These are phyloP conservation scores for Medicago ruthenica DNA, from an alignment of 306 rosid species.

Conservation along the genomic window DNA sequence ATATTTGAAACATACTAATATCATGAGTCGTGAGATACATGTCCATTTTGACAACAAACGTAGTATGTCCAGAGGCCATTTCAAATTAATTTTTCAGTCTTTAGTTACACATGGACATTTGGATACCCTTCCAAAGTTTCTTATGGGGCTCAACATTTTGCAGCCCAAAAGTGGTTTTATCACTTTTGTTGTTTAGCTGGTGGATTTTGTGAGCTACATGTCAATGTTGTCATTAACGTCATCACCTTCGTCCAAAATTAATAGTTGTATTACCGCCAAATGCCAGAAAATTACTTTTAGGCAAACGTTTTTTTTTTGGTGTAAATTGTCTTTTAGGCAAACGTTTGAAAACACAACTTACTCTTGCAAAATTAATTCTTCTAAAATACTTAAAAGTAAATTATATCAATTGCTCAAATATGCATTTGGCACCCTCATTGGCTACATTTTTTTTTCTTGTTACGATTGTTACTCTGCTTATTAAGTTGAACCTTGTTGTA, in stretches of 20 bases:
- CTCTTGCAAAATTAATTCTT: conserved; percentile 13
- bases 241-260: neutral
- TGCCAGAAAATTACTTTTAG: neutral
- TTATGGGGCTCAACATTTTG: neutral
- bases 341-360: neutral
- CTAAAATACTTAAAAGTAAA: neutral
- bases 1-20: conserved; percentile 12
- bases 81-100: neutral
- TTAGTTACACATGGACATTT: neutral
- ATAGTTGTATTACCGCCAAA: neutral
- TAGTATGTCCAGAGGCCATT: conserved; percentile 9
- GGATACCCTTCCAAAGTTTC: neutral
- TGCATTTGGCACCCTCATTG: conserved; percentile 11
- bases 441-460: neutral
- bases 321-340: neutral
- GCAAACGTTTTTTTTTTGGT: no score
- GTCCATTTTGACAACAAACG: conserved; percentile 8
- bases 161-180: neutral
- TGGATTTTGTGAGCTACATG: neutral
- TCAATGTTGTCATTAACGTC: neutral
- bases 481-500: neutral
- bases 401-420: neutral
- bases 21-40: conserved; percentile 4
- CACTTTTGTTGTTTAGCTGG: conserved; percentile 5
- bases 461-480: neutral